Conservation (phyloP, 1,139 yeast genomes). For the Saccharomycopsis hybrid region DNA sequence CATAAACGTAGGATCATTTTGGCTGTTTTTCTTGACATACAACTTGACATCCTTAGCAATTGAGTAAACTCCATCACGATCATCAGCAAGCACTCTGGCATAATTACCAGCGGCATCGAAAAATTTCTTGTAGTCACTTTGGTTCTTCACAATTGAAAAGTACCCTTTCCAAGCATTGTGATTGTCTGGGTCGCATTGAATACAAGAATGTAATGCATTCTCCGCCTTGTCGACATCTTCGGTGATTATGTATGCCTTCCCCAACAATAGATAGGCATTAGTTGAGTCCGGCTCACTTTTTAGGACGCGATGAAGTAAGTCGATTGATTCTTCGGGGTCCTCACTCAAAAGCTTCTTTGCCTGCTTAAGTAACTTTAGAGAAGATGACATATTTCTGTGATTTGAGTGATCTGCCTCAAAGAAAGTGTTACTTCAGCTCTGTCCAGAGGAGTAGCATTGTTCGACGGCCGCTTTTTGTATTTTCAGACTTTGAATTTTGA, state of each 20-base stretch:
- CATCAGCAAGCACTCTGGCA: slow-evolving; percentile 32
- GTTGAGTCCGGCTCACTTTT: slow-evolving; percentile 1
- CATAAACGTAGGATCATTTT: slow-evolving; percentile 33
- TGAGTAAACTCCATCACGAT: slow-evolving; percentile 38
- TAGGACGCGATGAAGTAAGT: slow-evolving; percentile 7
- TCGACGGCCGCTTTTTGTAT: not conserved
- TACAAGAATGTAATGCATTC: slow-evolving; percentile 49
- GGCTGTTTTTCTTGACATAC: slow-evolving; percentile 36
- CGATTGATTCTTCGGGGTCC: slow-evolving; percentile 19
- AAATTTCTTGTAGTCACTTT: slow-evolving; percentile 38
- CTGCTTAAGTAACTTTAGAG: slow-evolving; percentile 17
- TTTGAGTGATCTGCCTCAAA: too few species aligned
- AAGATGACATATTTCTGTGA: not conserved
- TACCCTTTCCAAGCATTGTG: slow-evolving; percentile 81
- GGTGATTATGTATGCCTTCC: slow-evolving; percentile 48
- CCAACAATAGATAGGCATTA: slow-evolving; percentile 31
- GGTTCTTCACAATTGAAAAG: slow-evolving; percentile 35
- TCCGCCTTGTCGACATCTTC: slow-evolving; percentile 40
- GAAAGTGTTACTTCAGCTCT: too few species aligned
- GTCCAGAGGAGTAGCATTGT: too few species aligned
- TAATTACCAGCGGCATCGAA: slow-evolving; percentile 42
- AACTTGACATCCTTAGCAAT: slow-evolving; percentile 41
- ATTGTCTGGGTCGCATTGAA: slow-evolving; percentile 46
- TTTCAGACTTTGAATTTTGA: too few species aligned
- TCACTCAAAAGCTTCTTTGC: slow-evolving; percentile 12